Conservation (phyloP, 495 filamentous ascomycete species). For the Astrocystis sublimbata region DNA sequence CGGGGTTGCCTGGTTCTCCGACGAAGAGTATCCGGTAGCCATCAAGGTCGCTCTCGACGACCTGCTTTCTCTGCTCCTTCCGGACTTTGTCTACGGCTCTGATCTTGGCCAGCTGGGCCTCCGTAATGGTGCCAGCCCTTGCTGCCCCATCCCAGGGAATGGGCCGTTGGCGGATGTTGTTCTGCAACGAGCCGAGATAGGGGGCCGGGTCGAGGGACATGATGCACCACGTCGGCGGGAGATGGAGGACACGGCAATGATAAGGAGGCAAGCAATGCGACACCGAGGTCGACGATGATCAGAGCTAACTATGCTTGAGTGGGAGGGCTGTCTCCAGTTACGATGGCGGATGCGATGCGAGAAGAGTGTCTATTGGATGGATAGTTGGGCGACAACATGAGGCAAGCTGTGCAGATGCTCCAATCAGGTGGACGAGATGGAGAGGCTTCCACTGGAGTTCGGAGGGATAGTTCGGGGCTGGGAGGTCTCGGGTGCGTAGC, state of each 20-base stretch:
- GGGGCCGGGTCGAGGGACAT: slow-evolving; percentile 91
- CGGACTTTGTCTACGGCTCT: slow-evolving; percentile 96
- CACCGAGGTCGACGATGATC: not conserved
- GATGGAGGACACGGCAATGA: not conserved
- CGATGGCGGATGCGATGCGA: slow-evolving; percentile 6
- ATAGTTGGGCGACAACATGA: no score
- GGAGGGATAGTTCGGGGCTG: no score
- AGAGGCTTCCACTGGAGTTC: no score
- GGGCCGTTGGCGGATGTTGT: slow-evolving; percentile 89
- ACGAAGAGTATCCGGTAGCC: slow-evolving; percentile 79
- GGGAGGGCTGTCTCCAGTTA: not conserved
- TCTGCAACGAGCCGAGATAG: slow-evolving; percentile 88
- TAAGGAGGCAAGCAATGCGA: not conserved
- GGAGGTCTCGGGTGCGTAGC: no score
- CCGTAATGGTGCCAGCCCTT: slow-evolving; percentile 88
- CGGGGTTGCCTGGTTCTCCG: slow-evolving; percentile 64
- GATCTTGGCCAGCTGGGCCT: slow-evolving; percentile 92
- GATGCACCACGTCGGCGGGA: slow-evolving; percentile 26
- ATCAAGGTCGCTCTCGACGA: slow-evolving; percentile 73
- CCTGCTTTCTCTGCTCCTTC: slow-evolving; percentile 74
- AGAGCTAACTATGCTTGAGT: not conserved
- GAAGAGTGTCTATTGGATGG: slow-evolving; percentile 14
- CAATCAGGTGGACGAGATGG: slow-evolving; percentile 13
- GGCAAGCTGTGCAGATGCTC: not conserved
- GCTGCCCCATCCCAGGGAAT: slow-evolving; percentile 99